Evolutionary conservation across 1,284 basidiomycete genomes (phyloP), one percentile per base, ranked within the genome.

Genomic region (Heterobasidion annosum): DNA sequence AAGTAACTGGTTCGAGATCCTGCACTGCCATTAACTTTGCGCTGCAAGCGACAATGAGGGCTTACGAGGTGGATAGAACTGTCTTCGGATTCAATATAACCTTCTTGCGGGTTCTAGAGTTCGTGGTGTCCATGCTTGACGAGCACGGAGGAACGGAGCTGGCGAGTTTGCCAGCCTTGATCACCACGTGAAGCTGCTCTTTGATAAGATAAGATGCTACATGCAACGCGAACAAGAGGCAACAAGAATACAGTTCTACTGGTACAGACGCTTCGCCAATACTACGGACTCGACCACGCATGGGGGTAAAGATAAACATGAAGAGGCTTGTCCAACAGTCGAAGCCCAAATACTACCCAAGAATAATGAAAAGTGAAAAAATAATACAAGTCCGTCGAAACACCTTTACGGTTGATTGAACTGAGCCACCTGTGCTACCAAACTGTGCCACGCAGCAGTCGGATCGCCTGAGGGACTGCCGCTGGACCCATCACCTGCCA

Each of bases 81-180:
- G 70, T 76, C 40, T 62, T 60, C 48, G 82, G 78, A 57, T 76
- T 80, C 58, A 87, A 64, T 56, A 79, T 75, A 54, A 88, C 80
- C 70, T 82, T 88, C 62, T 73, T 79, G 59, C 85, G 75, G 54
- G 82, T 86, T 63, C 80, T 77, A 58, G 85, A 79, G 75, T 86
- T 84, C 64, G 80, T 79, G 44, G 71, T 73, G 66, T 80, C 76
- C 85, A 87, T 86, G 33, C 50, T 35, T 33, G 15, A 34, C 43
- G 51, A 52, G 37, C 37, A 40, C n/a, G n/a, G 37, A 40, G 25
- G 25, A 25, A 5, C 25, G 25, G 25, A 25, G 25, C 25, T 25
- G 25, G 25, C 25, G 25, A 25, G 25, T 5, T 25, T 25, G 25
- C 25, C 25, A 25, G 25, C 25, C 25, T 25, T 25, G 25, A 25